A percentile compares a stretch with the other conserved stretches of the same genome.
phyloP scores from a whole-genome alignment of 169 alveolate genomes.

The Eimeria sp. region DNA sequence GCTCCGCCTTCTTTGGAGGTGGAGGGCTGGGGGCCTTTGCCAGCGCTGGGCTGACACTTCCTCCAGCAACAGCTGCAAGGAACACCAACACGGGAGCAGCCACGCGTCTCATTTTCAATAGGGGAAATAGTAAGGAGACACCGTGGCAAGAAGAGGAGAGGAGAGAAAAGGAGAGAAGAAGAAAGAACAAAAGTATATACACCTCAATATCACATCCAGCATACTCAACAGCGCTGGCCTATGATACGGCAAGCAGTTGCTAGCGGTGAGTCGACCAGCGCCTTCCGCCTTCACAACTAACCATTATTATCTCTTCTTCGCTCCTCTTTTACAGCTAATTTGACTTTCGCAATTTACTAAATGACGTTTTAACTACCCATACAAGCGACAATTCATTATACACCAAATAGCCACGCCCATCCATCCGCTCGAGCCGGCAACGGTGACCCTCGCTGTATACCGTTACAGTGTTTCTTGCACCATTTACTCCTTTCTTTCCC shows the following conservation, averaged over 20 bases:
- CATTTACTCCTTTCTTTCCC: neutral
- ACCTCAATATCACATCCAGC: too few species aligned
- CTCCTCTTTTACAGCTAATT: neutral
- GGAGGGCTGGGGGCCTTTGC: neutral
- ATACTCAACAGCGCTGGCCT: neutral
- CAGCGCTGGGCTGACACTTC: neutral
- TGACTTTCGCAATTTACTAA: neutral
- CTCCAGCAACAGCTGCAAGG: slow-evolving; percentile 2
- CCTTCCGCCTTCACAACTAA: neutral
- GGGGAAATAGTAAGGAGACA: neutral
- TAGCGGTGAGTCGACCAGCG: slow-evolving; percentile 8
- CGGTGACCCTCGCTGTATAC: too few species aligned
- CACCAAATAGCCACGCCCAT: too few species aligned
- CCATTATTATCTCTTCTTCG: neutral
- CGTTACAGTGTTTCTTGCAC: too few species aligned
- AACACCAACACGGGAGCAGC: slow-evolving; percentile 30
- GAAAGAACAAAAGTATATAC: neutral
- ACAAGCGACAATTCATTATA: too few species aligned
- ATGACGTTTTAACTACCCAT: too few species aligned
- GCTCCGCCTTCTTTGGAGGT: neutral
- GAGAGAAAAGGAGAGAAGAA: slow-evolving; percentile 3
- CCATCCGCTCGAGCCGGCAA: too few species aligned
- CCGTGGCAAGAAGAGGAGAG: neutral
- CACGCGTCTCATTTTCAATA: neutral
- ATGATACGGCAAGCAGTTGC: neutral